phyloP scores from a whole-genome alignment of 2,329 filamentous ascomycete species.

The Didymosphaeria variabile region DNA sequence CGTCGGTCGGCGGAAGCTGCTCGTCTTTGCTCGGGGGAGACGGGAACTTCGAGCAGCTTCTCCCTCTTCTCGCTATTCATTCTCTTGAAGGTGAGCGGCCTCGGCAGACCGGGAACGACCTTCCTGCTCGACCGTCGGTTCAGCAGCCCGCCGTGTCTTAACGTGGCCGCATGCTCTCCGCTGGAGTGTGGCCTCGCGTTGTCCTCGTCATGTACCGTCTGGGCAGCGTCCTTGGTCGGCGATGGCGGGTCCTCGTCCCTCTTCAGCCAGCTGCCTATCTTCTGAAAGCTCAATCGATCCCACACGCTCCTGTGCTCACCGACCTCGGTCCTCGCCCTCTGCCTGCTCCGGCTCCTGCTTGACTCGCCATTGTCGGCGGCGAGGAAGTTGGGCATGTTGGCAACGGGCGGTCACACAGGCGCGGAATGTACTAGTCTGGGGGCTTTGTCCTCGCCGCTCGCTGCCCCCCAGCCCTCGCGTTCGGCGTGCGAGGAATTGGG shows the following conservation, averaged over 20 bases:
- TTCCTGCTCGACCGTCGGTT: constrained; percentile 55
- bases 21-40: constrained; percentile 72
- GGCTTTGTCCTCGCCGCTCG: constrained; percentile 24
- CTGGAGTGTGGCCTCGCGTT: constrained; percentile 46
- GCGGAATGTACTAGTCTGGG: constrained; percentile 27
- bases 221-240: constrained; percentile 20
- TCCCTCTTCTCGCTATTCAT: constrained; percentile 83
- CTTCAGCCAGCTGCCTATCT: constrained; percentile 53
- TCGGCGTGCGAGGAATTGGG: constrained; percentile 10
- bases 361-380: constrained; percentile 38
- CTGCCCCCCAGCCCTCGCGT: constrained; percentile 13
- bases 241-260: constrained; percentile 47
- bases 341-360: constrained; percentile 42
- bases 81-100: constrained; percentile 80
- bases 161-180: constrained; percentile 30
- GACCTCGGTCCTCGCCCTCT: constrained; percentile 45
- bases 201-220: constrained; percentile 39
- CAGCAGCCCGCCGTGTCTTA: constrained; percentile 28
- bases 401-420: constrained; percentile 22
- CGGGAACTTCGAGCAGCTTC: constrained; percentile 72
- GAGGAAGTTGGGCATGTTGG: constrained; percentile 40
- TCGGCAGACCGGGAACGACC: constrained; percentile 81
- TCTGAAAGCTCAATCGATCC: constrained; percentile 50
- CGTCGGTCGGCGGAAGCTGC: constrained; percentile 75
- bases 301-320: constrained; percentile 47